Base-by-base conservation (phyloP, 306 rosid genomes). In the Dalbergia oliveri region DNA sequence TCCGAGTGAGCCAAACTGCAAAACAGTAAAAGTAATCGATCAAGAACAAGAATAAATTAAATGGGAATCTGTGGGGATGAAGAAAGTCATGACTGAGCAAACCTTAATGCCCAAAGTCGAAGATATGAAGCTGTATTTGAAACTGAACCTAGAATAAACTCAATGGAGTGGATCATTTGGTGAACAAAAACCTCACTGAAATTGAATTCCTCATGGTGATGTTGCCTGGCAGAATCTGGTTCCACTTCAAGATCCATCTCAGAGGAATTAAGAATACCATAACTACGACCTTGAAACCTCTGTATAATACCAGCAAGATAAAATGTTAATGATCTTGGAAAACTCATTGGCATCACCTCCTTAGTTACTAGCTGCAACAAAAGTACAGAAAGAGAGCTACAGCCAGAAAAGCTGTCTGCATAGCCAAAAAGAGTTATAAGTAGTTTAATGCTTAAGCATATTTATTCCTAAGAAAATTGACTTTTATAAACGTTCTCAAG, bases 51-150 rank as follows among this genome's bases (percentile, higher is more conserved):
- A 58, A 57, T 35, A 11, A 12, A 56, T 66, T 58, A 81, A 41
- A 76, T 61, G 75, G 69, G 72, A 84, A 72, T 61, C 51, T 19
- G 44, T 8, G 79, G 67, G 13, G 8, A 81, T 51, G 74, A 41
- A 26, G 80, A 84, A 75, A 72, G 51, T 19, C 15, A 16, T 54
- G 76, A 87, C 50, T 43, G 77, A 81, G 68, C 88, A 59, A 79
- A 93, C 99, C 99, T 96, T 68, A 96, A 89, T 82, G 99, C 99
- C 99, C 99, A 96, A 58, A 96, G 98, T 77, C 99, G 99, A 76
- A 96, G 99, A 89, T 96, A 96, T 14, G 99, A 96, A 31, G 99
- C 99, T 0, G 99, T 96, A 86, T 96, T 96, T 37, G 99, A 96
- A 86, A 96, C 99, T 57, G 99, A 97, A 85, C 99, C 99, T 61